Base-by-base conservation (phyloP, 208 protist species). In the Trypanosoma lewisi region DNA sequence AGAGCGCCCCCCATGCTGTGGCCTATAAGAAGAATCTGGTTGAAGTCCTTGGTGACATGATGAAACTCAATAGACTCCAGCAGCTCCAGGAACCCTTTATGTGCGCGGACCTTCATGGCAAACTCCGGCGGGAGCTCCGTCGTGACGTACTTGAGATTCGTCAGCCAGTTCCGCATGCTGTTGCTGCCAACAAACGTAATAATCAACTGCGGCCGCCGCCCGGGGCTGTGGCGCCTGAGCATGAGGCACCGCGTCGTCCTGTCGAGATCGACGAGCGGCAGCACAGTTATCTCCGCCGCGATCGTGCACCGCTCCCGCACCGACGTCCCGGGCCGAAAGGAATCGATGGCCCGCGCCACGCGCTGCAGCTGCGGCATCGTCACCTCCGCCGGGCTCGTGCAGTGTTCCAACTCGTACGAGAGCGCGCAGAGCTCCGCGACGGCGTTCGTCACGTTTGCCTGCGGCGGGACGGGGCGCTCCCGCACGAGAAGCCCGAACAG, bases 241-340 rank as follows among this genome's bases (percentile, higher is more conserved):
- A 73, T 71, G 39, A 88, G 69, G 58, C 77, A 88, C 14, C 82
- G 82, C 31, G 82, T 84, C 19, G 73, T 82, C 52, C 73, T 58
- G 56, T 82, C 73, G 28, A 71, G 58, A 68, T 88, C 77, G 2
- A 71, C 67, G 39, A 88, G 58, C n/a, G 77, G 82, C 36, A 88
- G 64, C n/a, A 84, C 70, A 2, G 47, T 56, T 45, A 84, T 84
- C 63, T 88, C 78, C 17, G 77, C 67, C 1, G 78, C 65, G 66
- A 88, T 81, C 23, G 82, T 83, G 60, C 70, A 78, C n/a, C 77
- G 77, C 65, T 88, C 82, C 56, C 70, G 49, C 14, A 88, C 82
- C 17, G 82, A 68, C 30, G 44, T 58, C 65, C 82, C 82, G 4
- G 82, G 78, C 5, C 82, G 78, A 61, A 83, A 88, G 8, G 75